Percentiles rank a stretch among this genome's conserved stretches.
phyloP scores from a whole-genome alignment of 257 asterid genomes.

The Osmanthus fragrans region DNA sequence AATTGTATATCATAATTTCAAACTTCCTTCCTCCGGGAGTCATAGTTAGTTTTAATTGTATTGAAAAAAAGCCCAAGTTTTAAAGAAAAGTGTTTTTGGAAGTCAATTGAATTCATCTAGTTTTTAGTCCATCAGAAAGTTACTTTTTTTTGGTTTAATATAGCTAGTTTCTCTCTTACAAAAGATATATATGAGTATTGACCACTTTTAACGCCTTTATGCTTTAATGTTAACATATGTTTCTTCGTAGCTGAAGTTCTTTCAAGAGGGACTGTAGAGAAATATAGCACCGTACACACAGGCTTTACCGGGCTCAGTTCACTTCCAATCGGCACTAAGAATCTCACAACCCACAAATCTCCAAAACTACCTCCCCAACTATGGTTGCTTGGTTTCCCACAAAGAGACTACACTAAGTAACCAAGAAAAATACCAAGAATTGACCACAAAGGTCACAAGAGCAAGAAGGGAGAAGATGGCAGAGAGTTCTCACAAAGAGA shows the following conservation, averaged over 20 bases:
- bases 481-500: no score
- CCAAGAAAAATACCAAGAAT: no score
- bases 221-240: neutral
- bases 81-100: neutral
- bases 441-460: no score
- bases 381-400: no score
- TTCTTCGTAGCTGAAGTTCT: neutral
- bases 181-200: neutral
- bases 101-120: neutral
- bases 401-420: no score
- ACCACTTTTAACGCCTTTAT: neutral
- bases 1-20: neutral
- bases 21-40: neutral
- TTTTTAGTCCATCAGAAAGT: neutral
- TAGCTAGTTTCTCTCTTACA: neutral
- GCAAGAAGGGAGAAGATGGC: no score
- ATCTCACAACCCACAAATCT: no score
- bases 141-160: neutral
- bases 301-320: no score
- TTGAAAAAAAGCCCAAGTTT: neutral
- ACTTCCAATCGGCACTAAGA: no score
- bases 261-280: neutral
- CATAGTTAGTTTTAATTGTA: neutral
- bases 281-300: no score
- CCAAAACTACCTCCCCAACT: no score